Evolutionary conservation across 129 eudicot species (phyloP), one percentile per base, ranked within the genome.

Genomic region (Flaveria brownii): DNA sequence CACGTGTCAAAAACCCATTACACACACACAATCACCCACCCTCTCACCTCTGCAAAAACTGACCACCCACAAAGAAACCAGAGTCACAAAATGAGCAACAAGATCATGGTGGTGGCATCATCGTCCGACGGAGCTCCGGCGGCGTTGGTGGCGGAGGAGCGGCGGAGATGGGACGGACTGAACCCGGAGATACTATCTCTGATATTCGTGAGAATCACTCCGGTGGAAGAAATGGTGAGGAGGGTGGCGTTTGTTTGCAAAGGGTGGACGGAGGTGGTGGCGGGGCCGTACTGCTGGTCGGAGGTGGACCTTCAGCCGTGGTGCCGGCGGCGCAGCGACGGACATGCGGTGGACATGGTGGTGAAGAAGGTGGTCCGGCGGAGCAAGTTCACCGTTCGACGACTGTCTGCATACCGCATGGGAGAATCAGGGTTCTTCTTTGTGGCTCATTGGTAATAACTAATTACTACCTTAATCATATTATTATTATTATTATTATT

Each of bases 281-380:
- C 66, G 2, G 79, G 88, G 22, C 83, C 88, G 28, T 78, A 81
- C 59, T 81, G 88, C 39, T 84, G 88, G 88, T 78, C 70, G 7
- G 68, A 77, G 0, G 51, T 84, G 5, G 72, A 84, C 56, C 25
- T 84, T 20, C 23, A 23, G 46, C 46, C 26, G 9, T 84, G 88
- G 88, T 77, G 85, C n/a, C 71, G 80, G 6, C 57, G 75, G 0
- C 56, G 77, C 0, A 52, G 20, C 2, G 77, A 55, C 57, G 33
- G 55, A 1, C 51, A 63, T 60, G 71, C 82, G 55, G 74, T 73
- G 77, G 74, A 62, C 25, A 11, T 42, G 25, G 81, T 75, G 50
- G 85, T 81, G 9, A 81, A 61, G 74, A 85, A 85, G 78, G 54
- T 85, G 39, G 55, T 85, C 0, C 71, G 81, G 1, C 61, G 83